Base-by-base conservation (phyloP, 2,329 filamentous ascomycete genomes). In the Pseudogymnoascus sp. region DNA sequence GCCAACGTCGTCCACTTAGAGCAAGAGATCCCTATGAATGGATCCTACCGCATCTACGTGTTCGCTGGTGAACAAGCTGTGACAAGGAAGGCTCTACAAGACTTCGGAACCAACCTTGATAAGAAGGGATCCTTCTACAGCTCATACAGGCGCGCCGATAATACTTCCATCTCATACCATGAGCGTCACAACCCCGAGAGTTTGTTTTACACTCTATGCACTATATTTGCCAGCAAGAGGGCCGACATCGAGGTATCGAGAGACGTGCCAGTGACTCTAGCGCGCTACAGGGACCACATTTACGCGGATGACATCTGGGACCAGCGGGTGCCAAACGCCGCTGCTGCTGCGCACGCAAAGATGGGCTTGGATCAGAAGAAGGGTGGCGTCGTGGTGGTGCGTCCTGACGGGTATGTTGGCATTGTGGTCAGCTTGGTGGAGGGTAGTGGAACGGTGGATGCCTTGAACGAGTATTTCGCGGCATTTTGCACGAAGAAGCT, bases 1-100 rank as follows among this genome's bases (percentile, higher is more conserved):
- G 89, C 92, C 72, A 96, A 96, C 75, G 87, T 91, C 4, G 91
- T 96, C 1, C 90, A 96, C 70, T 82, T 96, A 9, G 93, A 96
- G 76, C 92, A 96, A 75, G 90, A 96, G 72, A 83, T 96, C 33
- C 92, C 92, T 0, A 80, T 93, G 65, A 96, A 96, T 75, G 92
- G 92, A 47, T 87, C 91, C 1, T 96, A 93, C 81, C 84, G 92
- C 63, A 81, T 96, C 65, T 96, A 92, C 74, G 76, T 96, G 67
- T 96, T 96, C 74, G 91, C 85, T n/a, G 93, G 93, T 64, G 80
- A 81, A 44, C 85, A 85, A 8, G 72, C 78, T 13, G 79, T 80
- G 57, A 87, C 85, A 11, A 79, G 80, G 44, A 76, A 77, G 59
- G 90, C 92, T 0, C 78, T 96, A 21, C 73, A 78, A 17, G 90